These are phyloP conservation scores for Haberlea rhodopensis DNA, from an alignment of 257 asterid genomes.

Conservation along the genomic window DNA sequence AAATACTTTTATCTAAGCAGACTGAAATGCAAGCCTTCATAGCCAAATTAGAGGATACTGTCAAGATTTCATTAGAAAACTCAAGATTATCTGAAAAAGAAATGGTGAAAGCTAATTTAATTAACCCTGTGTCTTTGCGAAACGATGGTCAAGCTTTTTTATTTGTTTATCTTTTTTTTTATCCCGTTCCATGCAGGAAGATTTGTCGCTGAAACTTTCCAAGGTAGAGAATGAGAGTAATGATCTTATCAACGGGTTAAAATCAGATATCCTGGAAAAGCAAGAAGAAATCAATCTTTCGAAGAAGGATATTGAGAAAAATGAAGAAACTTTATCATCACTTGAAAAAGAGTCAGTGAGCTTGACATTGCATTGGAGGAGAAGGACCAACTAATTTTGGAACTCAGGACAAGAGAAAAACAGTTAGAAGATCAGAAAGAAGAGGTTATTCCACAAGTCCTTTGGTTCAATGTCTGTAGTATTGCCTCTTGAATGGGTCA, in stretches of 20 bases:
- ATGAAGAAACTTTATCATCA: conserved; percentile 45
- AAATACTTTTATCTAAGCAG: conserved; percentile 57
- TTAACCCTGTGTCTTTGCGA: conserved; percentile 28
- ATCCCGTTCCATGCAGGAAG: conserved; percentile 65
- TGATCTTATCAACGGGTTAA: conserved; percentile 52
- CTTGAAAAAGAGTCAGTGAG: conserved; percentile 60
- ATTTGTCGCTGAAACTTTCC: conserved; percentile 53
- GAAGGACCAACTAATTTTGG: conserved; percentile 59
- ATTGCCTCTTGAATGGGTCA: conserved; percentile 24
- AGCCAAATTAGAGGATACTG: conserved; percentile 55
- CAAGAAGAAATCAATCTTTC: conserved; percentile 56
- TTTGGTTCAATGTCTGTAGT: conserved; percentile 18
- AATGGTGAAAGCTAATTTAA: conserved; percentile 55
- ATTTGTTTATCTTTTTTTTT: conserved; percentile 20
- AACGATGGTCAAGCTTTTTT: conserved; percentile 23
- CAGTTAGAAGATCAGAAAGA: conserved; percentile 65
- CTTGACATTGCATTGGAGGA: conserved; percentile 56
- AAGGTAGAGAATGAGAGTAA: conserved; percentile 63
- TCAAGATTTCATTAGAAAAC: conserved; percentile 51
- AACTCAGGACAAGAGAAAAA: conserved; percentile 55
- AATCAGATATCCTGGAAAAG: conserved; percentile 56
- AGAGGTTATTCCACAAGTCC: conserved; percentile 49
- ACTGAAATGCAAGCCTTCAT: conserved; percentile 59
- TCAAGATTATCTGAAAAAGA: conserved; percentile 61
- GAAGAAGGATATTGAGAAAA: conserved; percentile 53